phyloP scores from a whole-genome alignment of 352 stramenopile species.

The Blastocystis sp. region DNA sequence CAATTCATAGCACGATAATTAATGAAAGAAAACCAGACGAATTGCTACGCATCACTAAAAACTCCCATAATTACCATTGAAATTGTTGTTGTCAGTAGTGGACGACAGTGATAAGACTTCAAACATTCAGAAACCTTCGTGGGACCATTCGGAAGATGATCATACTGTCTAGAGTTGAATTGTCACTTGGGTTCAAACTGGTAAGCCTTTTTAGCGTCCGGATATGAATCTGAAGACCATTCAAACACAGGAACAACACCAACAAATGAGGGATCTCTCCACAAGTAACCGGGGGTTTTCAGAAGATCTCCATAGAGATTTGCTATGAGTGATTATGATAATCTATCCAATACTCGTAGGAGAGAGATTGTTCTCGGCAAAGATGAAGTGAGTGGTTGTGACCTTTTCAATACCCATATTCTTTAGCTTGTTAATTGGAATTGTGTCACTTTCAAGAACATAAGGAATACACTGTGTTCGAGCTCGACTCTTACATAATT shows the following conservation, averaged over 20 bases:
- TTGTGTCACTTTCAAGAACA: neutral
- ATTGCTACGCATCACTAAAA: neutral
- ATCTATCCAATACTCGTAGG: constrained; percentile 5
- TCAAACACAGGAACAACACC: constrained; percentile 51
- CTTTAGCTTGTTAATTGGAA: constrained; percentile 57
- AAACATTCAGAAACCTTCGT: neutral
- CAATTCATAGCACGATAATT: constrained; percentile 51
- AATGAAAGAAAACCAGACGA: constrained; percentile 47
- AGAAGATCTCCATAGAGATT: constrained; percentile 30
- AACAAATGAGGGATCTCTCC: constrained; percentile 20
- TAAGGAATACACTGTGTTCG: neutral
- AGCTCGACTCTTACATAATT: neutral
- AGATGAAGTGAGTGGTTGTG: constrained; percentile 40
- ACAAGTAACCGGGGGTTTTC: constrained; percentile 21
- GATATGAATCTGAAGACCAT: constrained; percentile 1
- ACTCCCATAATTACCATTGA: neutral
- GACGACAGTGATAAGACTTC: constrained; percentile 15
- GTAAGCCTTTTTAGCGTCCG: neutral
- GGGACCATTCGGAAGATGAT: neutral
- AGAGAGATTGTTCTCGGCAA: constrained; percentile 41
- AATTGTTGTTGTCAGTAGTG: constrained; percentile 28
- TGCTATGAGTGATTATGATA: neutral
- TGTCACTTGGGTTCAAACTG: neutral
- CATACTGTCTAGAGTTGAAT: neutral
- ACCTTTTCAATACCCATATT: constrained; percentile 49